These are phyloP conservation scores for Monotropa hypopitys DNA, from an alignment of 179 eudicot genomes.

Conservation along the genomic window DNA sequence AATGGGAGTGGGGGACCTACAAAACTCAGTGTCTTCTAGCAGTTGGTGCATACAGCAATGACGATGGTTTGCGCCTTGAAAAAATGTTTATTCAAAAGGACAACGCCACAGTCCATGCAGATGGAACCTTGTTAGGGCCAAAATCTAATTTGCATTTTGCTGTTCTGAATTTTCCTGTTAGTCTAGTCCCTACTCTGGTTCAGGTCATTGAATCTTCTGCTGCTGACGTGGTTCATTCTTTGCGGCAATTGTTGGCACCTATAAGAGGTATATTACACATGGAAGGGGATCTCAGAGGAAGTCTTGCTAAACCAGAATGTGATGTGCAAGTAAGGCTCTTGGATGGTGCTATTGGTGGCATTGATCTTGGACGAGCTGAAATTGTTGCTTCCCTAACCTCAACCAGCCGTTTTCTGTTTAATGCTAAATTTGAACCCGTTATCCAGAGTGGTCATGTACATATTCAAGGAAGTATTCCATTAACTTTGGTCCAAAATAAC, in stretches of 20 bases:
- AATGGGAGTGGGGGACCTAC: constrained; percentile 99
- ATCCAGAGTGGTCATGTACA: constrained; percentile 97
- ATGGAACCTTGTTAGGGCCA: constrained; percentile 89
- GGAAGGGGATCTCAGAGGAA: constrained; percentile 99
- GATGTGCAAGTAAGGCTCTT: constrained; percentile 97
- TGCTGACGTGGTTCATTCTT: constrained; percentile 63
- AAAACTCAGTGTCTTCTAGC: constrained; percentile 92
- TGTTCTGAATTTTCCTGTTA: constrained; percentile 87
- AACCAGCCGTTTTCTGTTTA: constrained; percentile 83
- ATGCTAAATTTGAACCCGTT: constrained; percentile 93
- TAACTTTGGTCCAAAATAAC: constrained; percentile 50
- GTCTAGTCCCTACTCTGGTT: constrained; percentile 82
- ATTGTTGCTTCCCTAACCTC: constrained; percentile 95
- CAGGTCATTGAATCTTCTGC: constrained; percentile 95
- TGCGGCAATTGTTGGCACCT: constrained; percentile 78
- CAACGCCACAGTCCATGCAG: constrained; percentile 96
- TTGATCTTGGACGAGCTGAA: constrained; percentile 97
- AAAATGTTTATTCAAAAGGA: constrained; percentile 94
- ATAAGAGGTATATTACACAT: constrained; percentile 88
- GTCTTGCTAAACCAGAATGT: constrained; percentile 89
- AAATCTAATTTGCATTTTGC: constrained; percentile 98
- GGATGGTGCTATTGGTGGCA: constrained; percentile 95
- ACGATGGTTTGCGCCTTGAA: constrained; percentile 94
- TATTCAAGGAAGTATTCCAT: constrained; percentile 93
- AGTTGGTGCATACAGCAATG: constrained; percentile 91